Conservation (phyloP, 441 rosid genomes). For the Gossypium trilobum region DNA sequence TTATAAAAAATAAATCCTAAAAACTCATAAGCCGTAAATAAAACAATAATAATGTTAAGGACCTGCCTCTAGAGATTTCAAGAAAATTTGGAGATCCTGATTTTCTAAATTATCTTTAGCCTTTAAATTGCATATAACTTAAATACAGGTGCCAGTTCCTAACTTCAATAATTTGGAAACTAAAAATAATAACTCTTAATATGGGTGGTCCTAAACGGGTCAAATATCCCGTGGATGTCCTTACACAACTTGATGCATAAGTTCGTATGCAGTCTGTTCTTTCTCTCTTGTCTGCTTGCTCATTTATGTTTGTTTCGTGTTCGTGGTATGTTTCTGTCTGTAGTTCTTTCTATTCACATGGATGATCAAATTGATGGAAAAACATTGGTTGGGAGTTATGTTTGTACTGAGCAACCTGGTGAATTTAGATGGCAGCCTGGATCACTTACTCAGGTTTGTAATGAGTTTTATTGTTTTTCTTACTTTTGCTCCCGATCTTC, state of each 20-base stretch:
- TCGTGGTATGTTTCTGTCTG: not conserved
- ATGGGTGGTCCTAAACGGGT: not conserved
- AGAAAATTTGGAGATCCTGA: not conserved
- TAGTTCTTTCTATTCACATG: conserved; percentile 84
- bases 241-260: not conserved
- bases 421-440: conserved; percentile 99
- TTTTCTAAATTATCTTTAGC: not conserved
- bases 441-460: conserved; percentile 81
- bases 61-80: not conserved
- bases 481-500: conserved; percentile 3
- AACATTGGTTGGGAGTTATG: conserved; percentile 83
- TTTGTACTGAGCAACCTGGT: conserved; percentile 92
- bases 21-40: not conserved
- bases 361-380: conserved; percentile 98
- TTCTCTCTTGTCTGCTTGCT: conserved; percentile 6
- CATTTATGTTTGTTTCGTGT: conserved; percentile 13
- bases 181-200: not conserved
- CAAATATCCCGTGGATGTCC: not conserved
- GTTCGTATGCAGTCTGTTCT: not conserved
- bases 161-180: not conserved
- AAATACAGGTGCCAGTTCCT: not conserved
- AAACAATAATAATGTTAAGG: not conserved
- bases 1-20: not conserved
- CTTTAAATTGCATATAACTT: not conserved
- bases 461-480: conserved; percentile 11